A percentile compares a stretch with the other conserved stretches of the same genome.
Evolutionary conservation across 2,329 filamentous ascomycete species (phyloP).

Genomic region (Apiospora rasikravindrae): DNA sequence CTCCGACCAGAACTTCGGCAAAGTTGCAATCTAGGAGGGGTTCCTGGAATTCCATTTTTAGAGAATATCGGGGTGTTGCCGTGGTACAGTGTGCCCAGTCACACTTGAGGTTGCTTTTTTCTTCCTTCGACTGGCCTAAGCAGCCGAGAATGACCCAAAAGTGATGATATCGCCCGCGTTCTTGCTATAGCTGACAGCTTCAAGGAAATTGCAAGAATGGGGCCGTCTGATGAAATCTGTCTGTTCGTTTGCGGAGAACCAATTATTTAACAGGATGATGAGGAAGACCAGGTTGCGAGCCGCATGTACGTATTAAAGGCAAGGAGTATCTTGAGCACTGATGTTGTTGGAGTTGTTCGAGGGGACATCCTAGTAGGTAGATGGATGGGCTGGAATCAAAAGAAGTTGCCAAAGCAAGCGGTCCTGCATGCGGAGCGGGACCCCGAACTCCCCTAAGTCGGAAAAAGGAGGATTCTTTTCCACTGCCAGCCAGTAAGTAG

Average conservation of each 20-base stretch:
- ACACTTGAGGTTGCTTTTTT: not conserved
- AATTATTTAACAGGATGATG: not conserved
- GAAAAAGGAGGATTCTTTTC: conserved; percentile 8
- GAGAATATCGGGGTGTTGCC: not conserved
- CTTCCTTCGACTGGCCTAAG: conserved; percentile 2
- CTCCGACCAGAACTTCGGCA: conserved; percentile 60
- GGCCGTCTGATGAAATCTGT: conserved; percentile 1
- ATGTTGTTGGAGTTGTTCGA: conserved; percentile 6
- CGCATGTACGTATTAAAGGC: conserved; percentile 1
- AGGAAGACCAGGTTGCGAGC: conserved; percentile 1
- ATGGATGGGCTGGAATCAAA: conserved; percentile 7
- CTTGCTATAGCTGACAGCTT: not conserved
- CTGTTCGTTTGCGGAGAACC: conserved; percentile 4
- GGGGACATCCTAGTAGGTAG: not conserved
- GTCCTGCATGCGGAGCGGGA: not conserved
- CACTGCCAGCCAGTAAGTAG: not conserved
- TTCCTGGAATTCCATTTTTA: conserved; percentile 26
- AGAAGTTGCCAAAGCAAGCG: not conserved
- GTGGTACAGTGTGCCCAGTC: conserved; percentile 6
- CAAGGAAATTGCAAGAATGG: conserved; percentile 8
- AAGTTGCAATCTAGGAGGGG: conserved; percentile 51
- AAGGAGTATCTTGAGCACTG: conserved; percentile 9
- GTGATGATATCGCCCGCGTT: not conserved
- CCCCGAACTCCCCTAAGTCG: not conserved
- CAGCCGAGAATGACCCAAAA: not conserved